Conservation (phyloP, 352 stramenopile genomes). For the Pythium angustatum region DNA sequence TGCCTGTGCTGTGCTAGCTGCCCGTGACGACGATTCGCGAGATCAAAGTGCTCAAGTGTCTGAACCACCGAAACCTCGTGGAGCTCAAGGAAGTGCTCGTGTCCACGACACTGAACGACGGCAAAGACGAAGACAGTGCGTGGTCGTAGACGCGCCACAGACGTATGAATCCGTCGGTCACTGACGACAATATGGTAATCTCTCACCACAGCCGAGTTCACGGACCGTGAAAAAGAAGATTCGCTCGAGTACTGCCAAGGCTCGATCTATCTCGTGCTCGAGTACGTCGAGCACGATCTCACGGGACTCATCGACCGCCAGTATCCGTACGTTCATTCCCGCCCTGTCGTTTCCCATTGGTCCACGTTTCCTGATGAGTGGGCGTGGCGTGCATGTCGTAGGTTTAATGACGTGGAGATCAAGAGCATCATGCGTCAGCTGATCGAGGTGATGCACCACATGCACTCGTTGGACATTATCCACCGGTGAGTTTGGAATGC, state of each 20-base stretch:
- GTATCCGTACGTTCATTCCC: slow-evolving; percentile 72
- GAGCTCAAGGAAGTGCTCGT: slow-evolving; percentile 96
- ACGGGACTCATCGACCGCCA: slow-evolving; percentile 87
- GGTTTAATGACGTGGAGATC: slow-evolving; percentile 84
- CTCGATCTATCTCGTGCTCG: slow-evolving; percentile 86
- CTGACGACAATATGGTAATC: not conserved
- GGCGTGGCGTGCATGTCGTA: slow-evolving; percentile 15
- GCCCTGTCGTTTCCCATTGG: not conserved
- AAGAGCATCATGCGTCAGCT: slow-evolving; percentile 89
- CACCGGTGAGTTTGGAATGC: slow-evolving; percentile 48
- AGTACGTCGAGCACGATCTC: slow-evolving; percentile 90
- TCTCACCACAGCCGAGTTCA: slow-evolving; percentile 60
- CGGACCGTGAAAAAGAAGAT: slow-evolving; percentile 85
- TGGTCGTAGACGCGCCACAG: not conserved
- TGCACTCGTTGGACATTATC: slow-evolving; percentile 88
- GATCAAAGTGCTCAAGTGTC: slow-evolving; percentile 98
- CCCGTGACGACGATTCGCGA: slow-evolving; percentile 96
- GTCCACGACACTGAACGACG: slow-evolving; percentile 76
- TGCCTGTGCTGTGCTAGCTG: slow-evolving; percentile 47
- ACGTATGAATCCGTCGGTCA: not conserved
- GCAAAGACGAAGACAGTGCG: slow-evolving; percentile 55
- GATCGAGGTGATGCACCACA: slow-evolving; percentile 84
- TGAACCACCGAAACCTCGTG: slow-evolving; percentile 96
- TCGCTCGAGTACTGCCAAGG: slow-evolving; percentile 82
- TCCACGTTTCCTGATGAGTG: not conserved